Percentiles rank a stretch among this genome's conserved stretches.
Conservation (phyloP, 352 stramenopile species). For the Pythium pyrilobum region DNA sequence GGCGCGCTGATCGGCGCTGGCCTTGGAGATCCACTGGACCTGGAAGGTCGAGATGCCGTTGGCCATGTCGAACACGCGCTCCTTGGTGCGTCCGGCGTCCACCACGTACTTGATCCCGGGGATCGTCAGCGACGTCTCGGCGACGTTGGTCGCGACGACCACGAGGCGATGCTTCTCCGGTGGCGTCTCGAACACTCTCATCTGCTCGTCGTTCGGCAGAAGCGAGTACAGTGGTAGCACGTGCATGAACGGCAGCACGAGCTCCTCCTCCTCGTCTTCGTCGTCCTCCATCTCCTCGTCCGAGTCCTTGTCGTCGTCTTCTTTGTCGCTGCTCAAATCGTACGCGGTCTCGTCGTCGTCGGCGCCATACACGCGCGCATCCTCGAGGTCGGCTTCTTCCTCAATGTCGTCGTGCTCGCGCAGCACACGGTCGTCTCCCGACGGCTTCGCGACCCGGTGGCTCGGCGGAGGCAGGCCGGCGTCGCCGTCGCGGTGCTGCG, state of each 20-base stretch:
- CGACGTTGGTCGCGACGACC: slow-evolving; percentile 98
- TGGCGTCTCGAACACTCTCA: slow-evolving; percentile 82
- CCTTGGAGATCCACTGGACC: slow-evolving; percentile 88
- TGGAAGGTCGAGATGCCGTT: slow-evolving; percentile 93
- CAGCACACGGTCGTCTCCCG: slow-evolving; percentile 40
- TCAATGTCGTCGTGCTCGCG: slow-evolving; percentile 80
- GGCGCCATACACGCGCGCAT: slow-evolving; percentile 52
- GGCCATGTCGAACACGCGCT: slow-evolving; percentile 91
- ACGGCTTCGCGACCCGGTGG: neutral
- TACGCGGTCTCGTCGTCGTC: slow-evolving; percentile 47
- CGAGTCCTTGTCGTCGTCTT: slow-evolving; percentile 70
- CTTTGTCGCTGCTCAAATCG: slow-evolving; percentile 34
- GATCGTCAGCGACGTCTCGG: slow-evolving; percentile 96
- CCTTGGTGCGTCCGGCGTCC: slow-evolving; percentile 95
- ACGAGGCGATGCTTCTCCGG: slow-evolving; percentile 90
- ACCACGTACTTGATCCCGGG: slow-evolving; percentile 96
- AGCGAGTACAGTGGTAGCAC: slow-evolving; percentile 97
- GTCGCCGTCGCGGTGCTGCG: slow-evolving; percentile 13
- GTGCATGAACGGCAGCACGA: slow-evolving; percentile 72
- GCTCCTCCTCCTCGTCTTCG: slow-evolving; percentile 67
- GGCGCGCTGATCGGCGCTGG: slow-evolving; percentile 83
- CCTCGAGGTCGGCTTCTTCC: slow-evolving; percentile 71
- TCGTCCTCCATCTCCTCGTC: slow-evolving; percentile 65
- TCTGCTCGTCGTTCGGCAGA: slow-evolving; percentile 95
- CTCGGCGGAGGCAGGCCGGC: neutral